These are phyloP conservation scores for Magnusiomyces suaveolens DNA, from an alignment of 1,139 yeast genomes.

Conservation along the genomic window DNA sequence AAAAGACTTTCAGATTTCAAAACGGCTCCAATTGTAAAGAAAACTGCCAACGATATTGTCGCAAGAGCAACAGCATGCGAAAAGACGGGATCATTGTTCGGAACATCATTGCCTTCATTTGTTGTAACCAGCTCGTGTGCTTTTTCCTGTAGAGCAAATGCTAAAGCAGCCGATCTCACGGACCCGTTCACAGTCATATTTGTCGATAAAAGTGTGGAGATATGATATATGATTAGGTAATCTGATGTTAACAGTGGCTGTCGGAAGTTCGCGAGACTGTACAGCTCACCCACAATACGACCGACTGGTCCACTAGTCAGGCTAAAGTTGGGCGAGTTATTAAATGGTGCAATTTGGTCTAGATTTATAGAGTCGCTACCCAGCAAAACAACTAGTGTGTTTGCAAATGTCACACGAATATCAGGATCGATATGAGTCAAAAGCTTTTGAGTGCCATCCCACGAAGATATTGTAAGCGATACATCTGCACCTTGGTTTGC, in stretches of 20 bases:
- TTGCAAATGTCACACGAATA: slow-evolving; percentile 24
- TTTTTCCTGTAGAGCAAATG: slow-evolving; percentile 7
- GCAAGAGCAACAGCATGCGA: slow-evolving; percentile 21
- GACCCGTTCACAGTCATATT: slow-evolving; percentile 7
- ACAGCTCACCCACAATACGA: slow-evolving; percentile 16
- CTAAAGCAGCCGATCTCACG: slow-evolving; percentile 7
- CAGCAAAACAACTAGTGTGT: slow-evolving; percentile 23
- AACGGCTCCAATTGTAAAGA: slow-evolving; percentile 19
- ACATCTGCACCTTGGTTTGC: neutral
- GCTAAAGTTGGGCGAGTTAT: slow-evolving; percentile 11
- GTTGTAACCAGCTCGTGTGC: slow-evolving; percentile 1
- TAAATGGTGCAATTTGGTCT: neutral
- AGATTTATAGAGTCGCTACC: slow-evolving; percentile 13
- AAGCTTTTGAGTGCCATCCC: slow-evolving; percentile 31
- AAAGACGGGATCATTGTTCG: slow-evolving; percentile 5
- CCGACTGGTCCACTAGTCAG: slow-evolving; percentile 22
- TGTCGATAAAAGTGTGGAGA: neutral
- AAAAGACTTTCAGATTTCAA: slow-evolving; percentile 16
- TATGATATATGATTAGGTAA: neutral
- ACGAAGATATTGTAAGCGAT: slow-evolving; percentile 19
- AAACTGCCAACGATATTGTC: slow-evolving; percentile 19
- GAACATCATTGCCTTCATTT: neutral
- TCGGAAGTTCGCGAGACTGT: slow-evolving; percentile 12
- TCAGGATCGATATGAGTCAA: slow-evolving; percentile 21
- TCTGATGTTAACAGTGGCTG: neutral